These are phyloP conservation scores for Aspergillus brunneoviolaceus DNA, from an alignment of 2,329 filamentous ascomycete species.

Conservation along the genomic window DNA sequence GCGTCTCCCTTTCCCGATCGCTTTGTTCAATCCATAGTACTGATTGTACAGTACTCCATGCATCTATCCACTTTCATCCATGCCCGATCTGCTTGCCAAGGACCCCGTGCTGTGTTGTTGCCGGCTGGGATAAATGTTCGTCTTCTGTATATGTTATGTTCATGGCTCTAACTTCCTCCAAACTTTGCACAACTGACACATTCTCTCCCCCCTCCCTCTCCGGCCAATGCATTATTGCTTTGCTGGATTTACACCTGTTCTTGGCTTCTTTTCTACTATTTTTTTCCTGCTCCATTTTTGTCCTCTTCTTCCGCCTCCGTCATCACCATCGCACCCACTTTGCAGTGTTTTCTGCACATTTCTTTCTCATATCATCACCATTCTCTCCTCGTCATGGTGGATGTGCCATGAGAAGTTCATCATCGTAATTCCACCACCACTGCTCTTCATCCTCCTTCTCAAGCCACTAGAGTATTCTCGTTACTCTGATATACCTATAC, in stretches of 20 bases:
- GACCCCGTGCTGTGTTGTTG: not conserved
- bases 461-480: not conserved
- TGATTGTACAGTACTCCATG: not conserved
- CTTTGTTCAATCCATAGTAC: not conserved
- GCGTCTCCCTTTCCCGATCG: not conserved
- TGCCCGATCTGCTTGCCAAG: not conserved
- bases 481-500: not conserved
- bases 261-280: not conserved
- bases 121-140: not conserved
- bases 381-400: not conserved
- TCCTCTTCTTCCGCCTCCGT: not conserved
- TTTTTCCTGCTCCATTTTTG: slow-evolving; percentile 1
- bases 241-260: slow-evolving; percentile 3
- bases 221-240: not conserved
- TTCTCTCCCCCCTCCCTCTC: not conserved
- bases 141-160: not conserved
- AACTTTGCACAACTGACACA: slow-evolving; percentile 1
- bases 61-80: not conserved
- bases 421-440: not conserved
- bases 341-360: not conserved
- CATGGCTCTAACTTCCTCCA: not conserved
- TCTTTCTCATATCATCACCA: not conserved
- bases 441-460: not conserved
- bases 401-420: not conserved
- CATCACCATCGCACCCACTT: not conserved